Base-by-base conservation (phyloP, 768 basidiomycete species). In the Cubamyces sp. region DNA sequence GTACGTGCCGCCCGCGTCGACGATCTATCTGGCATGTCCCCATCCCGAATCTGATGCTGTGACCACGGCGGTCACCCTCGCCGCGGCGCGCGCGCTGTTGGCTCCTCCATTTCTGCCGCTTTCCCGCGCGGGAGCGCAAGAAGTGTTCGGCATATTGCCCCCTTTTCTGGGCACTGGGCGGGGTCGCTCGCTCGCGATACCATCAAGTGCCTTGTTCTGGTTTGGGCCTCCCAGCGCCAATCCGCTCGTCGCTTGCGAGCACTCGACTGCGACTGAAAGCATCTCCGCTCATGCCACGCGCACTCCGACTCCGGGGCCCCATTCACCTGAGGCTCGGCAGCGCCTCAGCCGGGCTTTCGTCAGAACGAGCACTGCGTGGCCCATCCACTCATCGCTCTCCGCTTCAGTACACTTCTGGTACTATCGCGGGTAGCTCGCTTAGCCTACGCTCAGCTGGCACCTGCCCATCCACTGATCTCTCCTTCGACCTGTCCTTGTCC, bases 351-450 rank as follows among this genome's bases (percentile, higher is more conserved):
- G 50, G 37, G 30, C 8, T 18, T 30, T n/a, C 5, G 18, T 26
- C 30, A 2, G 7, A 25, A 42, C 39, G 48, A 57, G 47, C 47
- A 42, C 21, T n/a, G 56, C 45, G 16, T 8, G 34, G 34, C 34
- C 34, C 34, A 34, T n/a, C n/a, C n/a, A n/a, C n/a, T n/a, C n/a
- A n/a, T 11, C 34, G 34, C 34, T 34, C 34, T 1, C 9, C 23
- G 34, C 25, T 46, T 23, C n/a, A n/a, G 26, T 7, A 14, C 8
- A 37, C 46, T 6, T 23, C 21, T 28, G 11, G 12, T 19, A 45
- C 49, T 25, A 45, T 59, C 57, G 57, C 57, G 57, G 57, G 57
- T 59, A 51, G 41, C 57, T 59, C 49, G 57, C 57, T 52, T 59
- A 43, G 3, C 49, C 41, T 7, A 9, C 8, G 7, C 21, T 45